Base-by-base conservation (phyloP, 495 filamentous ascomycete species). In the Aspergillus cristatus region DNA sequence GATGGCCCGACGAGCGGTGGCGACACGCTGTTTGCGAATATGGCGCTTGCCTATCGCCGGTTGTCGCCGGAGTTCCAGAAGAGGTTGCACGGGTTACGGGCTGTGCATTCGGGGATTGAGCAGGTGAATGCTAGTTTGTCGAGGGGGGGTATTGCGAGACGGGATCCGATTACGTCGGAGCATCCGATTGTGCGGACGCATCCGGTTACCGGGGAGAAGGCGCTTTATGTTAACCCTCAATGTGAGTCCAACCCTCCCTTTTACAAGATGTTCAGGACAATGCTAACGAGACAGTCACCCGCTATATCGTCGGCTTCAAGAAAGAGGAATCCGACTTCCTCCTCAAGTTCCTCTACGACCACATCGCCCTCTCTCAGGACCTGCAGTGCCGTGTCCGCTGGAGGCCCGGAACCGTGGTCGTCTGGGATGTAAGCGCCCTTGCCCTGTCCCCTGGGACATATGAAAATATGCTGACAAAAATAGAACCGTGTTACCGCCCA, bases 141-240 rank as follows among this genome's bases (percentile, higher is more conserved):
- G 28, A 60, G 63, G 10, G 72, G 69, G 3, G 68, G 71, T 12
- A 62, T 74, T 43, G 66, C 70, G 13, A 61, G 72, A 20, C 64
- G 75, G n/a, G 67, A 75, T 22, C 71, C 73, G 1, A 62, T 78
- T 14, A 62, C 55, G 3, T 63, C 60, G 4, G 72, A 71, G 26
- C 77, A 80, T 47, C 78, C 78, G 0, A 50, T 81, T 43, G 75
- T 82, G 4, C 56, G 78, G 6, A 78, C 70, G 3, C 79, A 83
- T 49, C 76, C 76, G 0, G 67, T 63, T 28, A 51, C 46, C 18
- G 57, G 88, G 8, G 84, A 93, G 67, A 94, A 93, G 61, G 84
- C 86, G 0, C 60, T 94, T 7, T 94, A 76, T 46, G 78, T 95
- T 31, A 94, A 93, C 52, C 79, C 81, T 7, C 82, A 90, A 57